Evolutionary conservation across 352 stramenopile species (phyloP).

Genomic region (Albugo laibachii): DNA sequence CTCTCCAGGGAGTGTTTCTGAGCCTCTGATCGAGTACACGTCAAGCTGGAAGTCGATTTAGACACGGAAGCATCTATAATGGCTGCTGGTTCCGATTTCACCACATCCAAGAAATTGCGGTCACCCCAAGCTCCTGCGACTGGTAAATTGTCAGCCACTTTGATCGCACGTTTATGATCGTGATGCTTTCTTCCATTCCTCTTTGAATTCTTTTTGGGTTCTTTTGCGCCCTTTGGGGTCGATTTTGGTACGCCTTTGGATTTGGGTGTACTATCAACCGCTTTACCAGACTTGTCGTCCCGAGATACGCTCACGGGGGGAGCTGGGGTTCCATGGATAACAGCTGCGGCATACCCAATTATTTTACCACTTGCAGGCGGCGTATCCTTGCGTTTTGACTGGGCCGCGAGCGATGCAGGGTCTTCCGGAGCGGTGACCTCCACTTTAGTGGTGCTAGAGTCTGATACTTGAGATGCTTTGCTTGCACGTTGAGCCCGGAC

Average conservation of each 20-base stretch:
- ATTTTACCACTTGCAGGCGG: slow-evolving; percentile 12
- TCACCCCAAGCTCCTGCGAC: slow-evolving; percentile 59
- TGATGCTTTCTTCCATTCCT: slow-evolving; percentile 22
- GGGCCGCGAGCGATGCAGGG: slow-evolving; percentile 2
- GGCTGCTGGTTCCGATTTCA: slow-evolving; percentile 45
- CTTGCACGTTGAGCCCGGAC: slow-evolving; percentile 50
- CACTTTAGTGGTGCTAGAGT: slow-evolving; percentile 6
- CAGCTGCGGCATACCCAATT: slow-evolving; percentile 45
- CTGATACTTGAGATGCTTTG: slow-evolving; percentile 8
- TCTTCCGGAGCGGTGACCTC: slow-evolving; percentile 1
- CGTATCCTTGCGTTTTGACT: slow-evolving; percentile 5
- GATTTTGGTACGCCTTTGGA: slow-evolving; percentile 11
- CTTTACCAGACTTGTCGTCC: neutral
- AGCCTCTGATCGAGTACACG: neutral
- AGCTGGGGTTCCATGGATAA: slow-evolving; percentile 56
- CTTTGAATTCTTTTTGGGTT: slow-evolving; percentile 8
- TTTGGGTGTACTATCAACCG: slow-evolving; percentile 1
- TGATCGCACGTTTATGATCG: slow-evolving; percentile 12
- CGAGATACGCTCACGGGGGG: slow-evolving; percentile 3
- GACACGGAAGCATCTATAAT: slow-evolving; percentile 17
- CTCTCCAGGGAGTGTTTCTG: no score
- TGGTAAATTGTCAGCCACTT: slow-evolving; percentile 20
- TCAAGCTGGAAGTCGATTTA: slow-evolving; percentile 2
- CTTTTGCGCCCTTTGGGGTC: slow-evolving; percentile 14
- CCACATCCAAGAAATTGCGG: slow-evolving; percentile 66